These are phyloP conservation scores for Delonix regia DNA, from an alignment of 306 rosid species.

Conservation along the genomic window DNA sequence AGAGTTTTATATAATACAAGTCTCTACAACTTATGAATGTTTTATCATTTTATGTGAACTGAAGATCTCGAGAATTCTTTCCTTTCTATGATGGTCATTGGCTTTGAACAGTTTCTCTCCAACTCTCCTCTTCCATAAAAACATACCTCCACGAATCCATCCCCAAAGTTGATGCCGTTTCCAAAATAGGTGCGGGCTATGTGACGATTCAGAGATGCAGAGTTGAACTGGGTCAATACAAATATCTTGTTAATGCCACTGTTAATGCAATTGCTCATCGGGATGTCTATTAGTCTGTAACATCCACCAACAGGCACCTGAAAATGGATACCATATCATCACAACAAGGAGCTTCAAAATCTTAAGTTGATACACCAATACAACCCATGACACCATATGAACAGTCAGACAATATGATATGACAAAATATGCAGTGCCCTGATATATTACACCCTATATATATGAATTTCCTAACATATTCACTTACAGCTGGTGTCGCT, in stretches of 20 bases:
- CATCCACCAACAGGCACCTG: conserved; percentile 98
- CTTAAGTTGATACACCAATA: neutral
- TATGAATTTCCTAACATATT: neutral
- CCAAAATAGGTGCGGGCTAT: conserved; percentile 86
- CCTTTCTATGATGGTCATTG: neutral
- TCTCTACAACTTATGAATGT: neutral
- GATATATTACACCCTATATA: no score
- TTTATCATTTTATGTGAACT: conserved; percentile 15
- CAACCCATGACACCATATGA: no score
- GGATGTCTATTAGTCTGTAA: conserved; percentile 91
- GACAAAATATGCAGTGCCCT: neutral
- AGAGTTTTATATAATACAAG: neutral
- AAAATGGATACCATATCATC: conserved; percentile 13
- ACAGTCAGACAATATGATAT: neutral
- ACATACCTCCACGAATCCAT: conserved; percentile 89
- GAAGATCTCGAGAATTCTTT: conserved; percentile 2
- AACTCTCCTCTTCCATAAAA: neutral
- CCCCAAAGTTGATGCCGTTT: conserved; percentile 87
- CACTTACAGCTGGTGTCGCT: conserved; percentile 91
- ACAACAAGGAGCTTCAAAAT: neutral
- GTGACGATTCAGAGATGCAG: conserved; percentile 94
- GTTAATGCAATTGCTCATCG: conserved; percentile 95
- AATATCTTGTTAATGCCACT: conserved; percentile 89
- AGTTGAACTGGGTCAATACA: conserved; percentile 86
- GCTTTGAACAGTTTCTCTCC: neutral